Evolutionary conservation across 495 filamentous ascomycete species (phyloP).

Genomic region (Aspergillus egyptiacus): DNA sequence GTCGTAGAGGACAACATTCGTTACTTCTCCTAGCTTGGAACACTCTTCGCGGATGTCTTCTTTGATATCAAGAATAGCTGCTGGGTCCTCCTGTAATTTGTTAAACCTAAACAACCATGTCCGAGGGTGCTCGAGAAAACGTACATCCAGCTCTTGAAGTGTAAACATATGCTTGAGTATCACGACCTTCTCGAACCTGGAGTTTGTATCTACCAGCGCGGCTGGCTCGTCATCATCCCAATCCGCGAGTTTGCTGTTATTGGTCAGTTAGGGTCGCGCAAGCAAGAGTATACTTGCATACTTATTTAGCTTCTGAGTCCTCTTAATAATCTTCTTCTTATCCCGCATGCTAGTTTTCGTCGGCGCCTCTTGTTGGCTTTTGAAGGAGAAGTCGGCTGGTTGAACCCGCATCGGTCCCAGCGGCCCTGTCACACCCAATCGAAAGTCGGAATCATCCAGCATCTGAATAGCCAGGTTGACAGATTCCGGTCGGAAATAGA

Average conservation of each 20-base stretch:
- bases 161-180: conserved; percentile 96
- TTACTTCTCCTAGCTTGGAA: conserved; percentile 78
- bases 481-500: conserved; percentile 89
- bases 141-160: conserved; percentile 65
- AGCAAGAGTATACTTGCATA: conserved; percentile 18
- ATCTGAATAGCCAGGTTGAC: conserved; percentile 85
- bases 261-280: conserved; percentile 12
- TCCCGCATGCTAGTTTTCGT: conserved; percentile 51
- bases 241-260: conserved; percentile 72
- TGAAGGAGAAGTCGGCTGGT: conserved; percentile 82
- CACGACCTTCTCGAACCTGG: conserved; percentile 70
- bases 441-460: conserved; percentile 84
- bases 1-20: conserved; percentile 87
- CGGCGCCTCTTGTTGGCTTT: conserved; percentile 57
- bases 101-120: conserved; percentile 17
- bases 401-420: conserved; percentile 71
- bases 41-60: conserved; percentile 91
- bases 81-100: conserved; percentile 61
- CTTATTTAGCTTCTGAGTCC: conserved; percentile 78
- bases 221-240: conserved; percentile 88
- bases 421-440: conserved; percentile 50
- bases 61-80: conserved; percentile 82
- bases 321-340: conserved; percentile 81
- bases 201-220: conserved; percentile 47
- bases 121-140: not conserved